A percentile compares a stretch with the other conserved stretches of the same genome.
phyloP scores from a whole-genome alignment of 805 yeast genomes.

The Candida pini region DNA sequence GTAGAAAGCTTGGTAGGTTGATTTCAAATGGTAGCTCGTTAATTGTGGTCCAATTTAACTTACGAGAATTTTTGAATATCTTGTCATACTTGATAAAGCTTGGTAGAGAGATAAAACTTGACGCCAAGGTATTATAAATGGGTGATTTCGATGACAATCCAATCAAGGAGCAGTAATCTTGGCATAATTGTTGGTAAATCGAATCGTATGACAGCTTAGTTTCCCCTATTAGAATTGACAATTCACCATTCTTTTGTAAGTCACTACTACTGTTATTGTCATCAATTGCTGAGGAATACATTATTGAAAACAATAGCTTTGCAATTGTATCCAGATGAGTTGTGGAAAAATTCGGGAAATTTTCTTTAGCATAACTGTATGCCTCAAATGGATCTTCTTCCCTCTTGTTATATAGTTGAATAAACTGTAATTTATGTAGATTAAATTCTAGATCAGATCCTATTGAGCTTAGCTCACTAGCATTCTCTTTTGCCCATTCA shows the following conservation, averaged over 20 bases:
- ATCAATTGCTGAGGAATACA: conserved; percentile 13
- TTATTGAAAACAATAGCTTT: conserved; percentile 36
- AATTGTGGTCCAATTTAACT: conserved; percentile 49
- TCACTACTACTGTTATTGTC: conserved; percentile 5
- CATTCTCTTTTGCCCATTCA: conserved; percentile 37
- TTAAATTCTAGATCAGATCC: conserved; percentile 42
- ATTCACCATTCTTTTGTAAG: conserved; percentile 5
- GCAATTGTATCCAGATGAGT: conserved; percentile 38
- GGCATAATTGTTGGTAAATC: conserved; percentile 29
- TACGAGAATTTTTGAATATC: conserved; percentile 29
- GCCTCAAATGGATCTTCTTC: conserved; percentile 28
- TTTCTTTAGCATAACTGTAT: conserved; percentile 37
- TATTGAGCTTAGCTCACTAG: conserved; percentile 20
- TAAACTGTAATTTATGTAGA: conserved; percentile 38
- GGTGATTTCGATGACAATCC: conserved; percentile 52
- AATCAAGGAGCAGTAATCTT: conserved; percentile 43
- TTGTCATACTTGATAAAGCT: conserved; percentile 43
- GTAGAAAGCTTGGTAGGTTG: conserved; percentile 44
- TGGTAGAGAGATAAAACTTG: conserved; percentile 52
- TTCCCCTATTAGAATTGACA: too few species aligned
- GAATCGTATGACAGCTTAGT: too few species aligned
- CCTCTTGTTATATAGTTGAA: conserved; percentile 24
- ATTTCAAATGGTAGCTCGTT: conserved; percentile 62
- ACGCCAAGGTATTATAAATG: conserved; percentile 40
- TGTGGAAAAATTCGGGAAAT: conserved; percentile 35